Base-by-base conservation (phyloP, 2,329 filamentous ascomycete species). In the Aspergillus calidoustus region DNA sequence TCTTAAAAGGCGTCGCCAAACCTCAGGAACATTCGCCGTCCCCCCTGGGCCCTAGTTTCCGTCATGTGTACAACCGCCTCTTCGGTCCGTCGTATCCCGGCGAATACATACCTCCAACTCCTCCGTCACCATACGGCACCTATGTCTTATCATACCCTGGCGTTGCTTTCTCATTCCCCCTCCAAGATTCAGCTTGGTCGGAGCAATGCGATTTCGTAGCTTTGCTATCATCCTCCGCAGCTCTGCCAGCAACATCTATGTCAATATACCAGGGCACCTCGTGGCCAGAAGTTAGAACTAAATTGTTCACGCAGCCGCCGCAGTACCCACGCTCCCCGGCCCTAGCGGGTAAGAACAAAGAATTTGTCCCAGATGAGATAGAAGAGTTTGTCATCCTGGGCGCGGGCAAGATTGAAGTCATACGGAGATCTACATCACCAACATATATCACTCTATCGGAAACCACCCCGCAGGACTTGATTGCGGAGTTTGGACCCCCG, bases 61-160 rank as follows among this genome's bases (percentile, higher is more conserved):
- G 90, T 62, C 92, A 96, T 76, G 89, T 99, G 67, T 99, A 98
- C 75, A 92, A 96, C 71, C 89, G 91, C 57, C 83, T 97, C n/a
- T 89, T 99, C 65, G 95, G 95, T 0, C 93, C 93, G 19, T 96
- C 94, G 0, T 98, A 96, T 74, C 91, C 91, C 1, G 95, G 95
- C 65, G 95, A 99, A 81, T 99, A 94, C 72, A 84, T 97, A 43
- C 85, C 89, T 8, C 87, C 91, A 0, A 75, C 78, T 7, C 72
- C 81, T 1, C 82, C 81, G 3, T 82, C 83, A 11, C 81, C 82
- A 17, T 80, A 83, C 61, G 93, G 93, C 17, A 90, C 87, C 23
- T 99, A 98, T 73, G 88, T 97, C 38, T 82, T 99, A 38, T 98
- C 94, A 1, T 99, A 97, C 77, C 93, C 94, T 0, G 95, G 95